Evolutionary conservation across 106 monocot genomes (phyloP), one percentile per base, ranked within the genome.

Genomic region (Platanthera zijinensis): DNA sequence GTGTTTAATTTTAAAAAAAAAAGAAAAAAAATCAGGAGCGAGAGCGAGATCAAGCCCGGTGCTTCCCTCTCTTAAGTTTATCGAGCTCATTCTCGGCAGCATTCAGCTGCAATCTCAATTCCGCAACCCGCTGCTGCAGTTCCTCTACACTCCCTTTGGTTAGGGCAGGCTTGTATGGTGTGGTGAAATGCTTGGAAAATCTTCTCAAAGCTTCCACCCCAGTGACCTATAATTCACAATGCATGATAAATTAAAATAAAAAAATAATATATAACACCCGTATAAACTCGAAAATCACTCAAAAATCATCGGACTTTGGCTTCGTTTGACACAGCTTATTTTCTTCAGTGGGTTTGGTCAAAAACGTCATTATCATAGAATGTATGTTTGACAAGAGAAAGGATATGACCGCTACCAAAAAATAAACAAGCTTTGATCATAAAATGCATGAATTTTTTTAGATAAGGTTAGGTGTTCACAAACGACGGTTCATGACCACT

Each of bases 201-300:
- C 67, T 78, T 78, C 82, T 90, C 80, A 96, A 57, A 62, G 96
- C 92, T 68, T 88, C 76, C 13, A 90, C 90, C 18, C 96, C 96
- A 74, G 84, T 85, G 28, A 95, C 95, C 95, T 49, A 19, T 30
- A 54, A 19, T 49, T 17, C 14, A 39, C 39, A 39, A 39, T 39
- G 39, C 39, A 39, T 39, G 3, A 39, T 39, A 39, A 39, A 39
- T 53, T 14, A n/a, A n/a, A n/a, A n/a, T 53, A 5, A 5, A 53
- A 10, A 53, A 53, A 53, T 6, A 6, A 14, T 53, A 14, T 53
- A 14, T 53, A 53, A 53, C 2, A 14, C 9, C 14, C 7, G 12
- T 53, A 7, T 10, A 14, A 53, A 9, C 53, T 53, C 53, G 14
- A 14, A 53, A 53, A 14, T 14, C 53, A 53, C 12, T 25, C 25